Base-by-base conservation (phyloP, 1,284 basidiomycete genomes). In the Apiotrichum veenhuisii region DNA sequence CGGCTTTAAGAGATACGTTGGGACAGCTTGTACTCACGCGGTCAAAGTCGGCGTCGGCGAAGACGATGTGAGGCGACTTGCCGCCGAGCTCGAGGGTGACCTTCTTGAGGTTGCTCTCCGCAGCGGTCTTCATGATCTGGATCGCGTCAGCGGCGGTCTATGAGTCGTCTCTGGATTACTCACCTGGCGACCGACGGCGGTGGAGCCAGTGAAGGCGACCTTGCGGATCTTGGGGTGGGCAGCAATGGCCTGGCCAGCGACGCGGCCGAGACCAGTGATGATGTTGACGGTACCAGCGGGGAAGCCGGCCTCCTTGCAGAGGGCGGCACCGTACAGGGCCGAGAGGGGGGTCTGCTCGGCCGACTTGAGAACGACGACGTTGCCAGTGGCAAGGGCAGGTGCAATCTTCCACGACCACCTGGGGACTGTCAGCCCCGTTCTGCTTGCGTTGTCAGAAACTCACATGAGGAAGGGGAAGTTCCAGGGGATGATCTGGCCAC, bases 241-340 rank as follows among this genome's bases (percentile, higher is more conserved):
- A 8, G 89, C 79, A 60, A 95, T 82, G 30, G 91, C 89, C 25
- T 89, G 87, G 40, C 95, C 95, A 57, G 90, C 92, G 49, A 90
- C 81, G 50, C 80, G 70, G 22, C 95, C 95, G 55, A 88, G 82
- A 34, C 92, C 91, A 5, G 87, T 85, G 20, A 93, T 81, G 33
- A 88, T 88, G 79, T 96, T 95, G 66, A 97, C 72, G n/a, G 95
- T 93, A 58, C 94, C 93, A 10, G 90, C 84, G 3, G 94, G 94
- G 75, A 93, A 91, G 26, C 91, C 91, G 58, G 63, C 64, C 55
- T 73, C 69, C 45, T 61, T 58, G 33, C 60, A 64, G 18, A 72
- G 60, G 47, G 69, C 64, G 48, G 63, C 65, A 82, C 72, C 77
- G 87, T 85, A 66, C 50, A 93, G 81, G 18, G 91, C 91, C 27